A percentile compares a stretch with the other conserved stretches of the same genome.
Conservation (phyloP, 2,329 filamentous ascomycete species). For the Fusarium circinatum region DNA sequence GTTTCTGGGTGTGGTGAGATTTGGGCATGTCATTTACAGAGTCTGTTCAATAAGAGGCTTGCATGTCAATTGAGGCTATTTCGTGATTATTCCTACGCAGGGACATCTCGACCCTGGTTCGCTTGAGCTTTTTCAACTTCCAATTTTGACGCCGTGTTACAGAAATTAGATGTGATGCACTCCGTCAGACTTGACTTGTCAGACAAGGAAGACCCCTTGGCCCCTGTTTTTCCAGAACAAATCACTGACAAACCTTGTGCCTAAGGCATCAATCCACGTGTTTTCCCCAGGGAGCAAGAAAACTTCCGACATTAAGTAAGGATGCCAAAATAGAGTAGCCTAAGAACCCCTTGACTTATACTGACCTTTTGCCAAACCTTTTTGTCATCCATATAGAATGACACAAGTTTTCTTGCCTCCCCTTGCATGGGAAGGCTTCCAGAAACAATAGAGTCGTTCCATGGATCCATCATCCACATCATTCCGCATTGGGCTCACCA, state of each 20-base stretch:
- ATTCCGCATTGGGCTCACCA: constrained; percentile 23
- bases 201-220: constrained; percentile 11
- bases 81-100: neutral
- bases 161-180: constrained; percentile 23
- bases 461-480: constrained; percentile 30
- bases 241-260: constrained; percentile 12
- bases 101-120: constrained; percentile 6
- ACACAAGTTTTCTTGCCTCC: neutral
- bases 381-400: neutral
- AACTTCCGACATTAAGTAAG: fast-evolving
- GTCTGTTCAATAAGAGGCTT: constrained; percentile 25
- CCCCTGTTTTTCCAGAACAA: constrained; percentile 37
- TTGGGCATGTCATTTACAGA: constrained; percentile 4
- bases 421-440: constrained; percentile 32
- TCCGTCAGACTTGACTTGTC: constrained; percentile 11
- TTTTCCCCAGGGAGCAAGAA: neutral
- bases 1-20: constrained; percentile 16
- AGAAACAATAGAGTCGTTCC: constrained; percentile 37
- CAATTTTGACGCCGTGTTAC: constrained; percentile 11
- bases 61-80: constrained; percentile 9
- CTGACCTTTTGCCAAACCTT: fast-evolving
- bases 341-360: fast-evolving
- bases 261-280: constrained; percentile 12
- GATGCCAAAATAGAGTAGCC: neutral
- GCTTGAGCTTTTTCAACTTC: neutral